Evolutionary conservation across 177 flowering plant species (phyloP), one percentile per base, ranked within the genome.

Genomic region (Tripterygium wilfordii): DNA sequence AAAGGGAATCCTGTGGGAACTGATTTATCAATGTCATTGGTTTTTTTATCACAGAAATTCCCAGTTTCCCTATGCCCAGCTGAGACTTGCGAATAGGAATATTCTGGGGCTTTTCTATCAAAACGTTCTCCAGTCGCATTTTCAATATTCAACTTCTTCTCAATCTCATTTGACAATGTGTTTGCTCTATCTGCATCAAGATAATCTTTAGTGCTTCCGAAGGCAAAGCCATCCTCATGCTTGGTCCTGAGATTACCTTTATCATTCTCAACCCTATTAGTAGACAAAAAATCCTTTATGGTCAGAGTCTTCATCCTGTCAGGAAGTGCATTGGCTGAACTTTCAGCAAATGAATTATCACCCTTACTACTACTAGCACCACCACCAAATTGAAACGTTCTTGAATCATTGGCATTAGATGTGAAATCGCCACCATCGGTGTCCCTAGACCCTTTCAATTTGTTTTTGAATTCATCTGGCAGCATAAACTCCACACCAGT

Each of bases 291-390:
- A 7, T 61, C 75, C 27, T 62, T 46, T 8, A 76, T 57, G 44
- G 79, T 77, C 71, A 77, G 32, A 43, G 67, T 68, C 49, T 57
- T 71, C 58, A 76, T 66, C 56, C 60, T 58, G 53, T 71, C 58
- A 1, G 58, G 70, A 45, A 79, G 59, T 13, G 27, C 40, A 48
- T 48, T 26, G 18, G 30, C 60, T n/a, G 38, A 40, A 36, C 50
- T 61, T 35, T 63, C 64, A 31, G 45, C 45, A 23, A 47, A 37
- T 28, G 62, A 48, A 59, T 36, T 35, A 21, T 21, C 31, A 31
- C 41, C 39, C 35, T 29, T 46, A 29, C 5, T 26, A 27, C 48
- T 33, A 45, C 45, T 68, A 37, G 54, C 28, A 27, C 48, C 38
- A 45, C 45, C 66, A 37, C 54, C 56, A 37, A 40, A 56, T 12